Base-by-base conservation (phyloP, 2,329 filamentous ascomycete species). In the Diaporthe humulicola region DNA sequence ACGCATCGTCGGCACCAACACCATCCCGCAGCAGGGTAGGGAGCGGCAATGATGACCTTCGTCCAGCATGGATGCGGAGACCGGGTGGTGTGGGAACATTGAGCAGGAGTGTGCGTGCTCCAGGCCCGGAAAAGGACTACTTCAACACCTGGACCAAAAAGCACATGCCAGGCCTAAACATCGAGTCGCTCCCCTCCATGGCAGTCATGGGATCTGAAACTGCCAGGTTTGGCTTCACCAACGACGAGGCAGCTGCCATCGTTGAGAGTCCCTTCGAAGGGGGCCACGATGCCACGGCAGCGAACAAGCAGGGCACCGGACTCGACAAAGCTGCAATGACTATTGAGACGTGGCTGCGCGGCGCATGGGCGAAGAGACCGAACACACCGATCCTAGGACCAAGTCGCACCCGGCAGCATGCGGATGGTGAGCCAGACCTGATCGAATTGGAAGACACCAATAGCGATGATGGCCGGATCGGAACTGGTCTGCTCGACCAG, bases 41-140 rank as follows among this genome's bases (percentile, higher is more conserved):
- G 58, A 87, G 84, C 76, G 84, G 83, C 40, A 81, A 80, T 7
- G 81, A 81, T 4, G 86, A 88, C 61, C 75, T 78, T 17, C 81
- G 85, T 30, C 87, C 90, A 2, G 86, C 87, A 6, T 93, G 94
- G 86, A 92, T 98, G 83, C 90, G 93, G 56, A 94, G 95, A 1
- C 95, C 96, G 3, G 96, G 96, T 28, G 96, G 95, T 19, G 95
- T 98, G 1, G 96, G 96, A 10, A 95, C 95, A 0, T 90, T 98
- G 82, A 89, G 89, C 45, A 90, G 90, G 78, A 91, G 90, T 77
- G 91, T 94, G 42, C 90, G 92, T 70, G 90, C 90, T 17, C 94
- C 95, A 0, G 96, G 96, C 0, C 96, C 96, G 4, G 95, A 94
- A 10, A 92, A 93, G 78, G 96, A 98, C 82, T 91, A 92, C 8